Base-by-base conservation (phyloP, 1,284 basidiomycete species). In the Cryptococcus sp. region DNA sequence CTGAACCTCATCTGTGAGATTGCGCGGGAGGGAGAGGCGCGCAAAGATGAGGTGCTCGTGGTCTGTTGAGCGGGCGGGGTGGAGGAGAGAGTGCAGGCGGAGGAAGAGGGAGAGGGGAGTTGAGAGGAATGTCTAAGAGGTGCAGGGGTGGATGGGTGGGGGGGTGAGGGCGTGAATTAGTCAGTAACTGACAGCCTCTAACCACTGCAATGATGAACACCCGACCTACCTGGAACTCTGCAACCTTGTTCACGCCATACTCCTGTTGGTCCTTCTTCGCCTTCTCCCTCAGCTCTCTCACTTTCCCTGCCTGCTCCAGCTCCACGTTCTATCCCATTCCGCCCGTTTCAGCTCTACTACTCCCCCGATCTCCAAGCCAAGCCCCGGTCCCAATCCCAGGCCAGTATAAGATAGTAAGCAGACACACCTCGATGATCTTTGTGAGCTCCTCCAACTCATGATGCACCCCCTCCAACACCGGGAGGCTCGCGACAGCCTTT, bases 381-480 rank as follows among this genome's bases (percentile, higher is more conserved):
- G 36, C 7, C 20, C 37, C 18, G 55, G 28, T 24, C 28, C 9
- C n/a, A 46, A 20, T 40, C 6, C 20, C 23, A 43, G 18, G 43
- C 18, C 23, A 15, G 57, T 38, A 24, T 36, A 47, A 55, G 51
- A 45, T 33, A 53, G 36, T 13, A 15, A 35, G 38, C 16, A 1
- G 43, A 76, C 80, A 40, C 53, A 89, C 90, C 82, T 92, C 88
- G 61, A 91, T 81, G 35, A 64, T 83, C 72, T 88, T 89, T 75
- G 85, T 87, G 43, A 91, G 82, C 59, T 91, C 89, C 45, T 84
- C 85, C 15, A 93, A 78, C 68, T 93, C 91, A 66, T 87, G 88
- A 63, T 84, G 82, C 23, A 85, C 79, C 5, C 85, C 87, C 69
- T 92, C 89, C 39, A 92, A 80, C 11, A 80, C 79, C 5, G 90